Evolutionary conservation across 2,329 filamentous ascomycete genomes (phyloP).

Genomic region (Cylindrodendrum hubeiense): DNA sequence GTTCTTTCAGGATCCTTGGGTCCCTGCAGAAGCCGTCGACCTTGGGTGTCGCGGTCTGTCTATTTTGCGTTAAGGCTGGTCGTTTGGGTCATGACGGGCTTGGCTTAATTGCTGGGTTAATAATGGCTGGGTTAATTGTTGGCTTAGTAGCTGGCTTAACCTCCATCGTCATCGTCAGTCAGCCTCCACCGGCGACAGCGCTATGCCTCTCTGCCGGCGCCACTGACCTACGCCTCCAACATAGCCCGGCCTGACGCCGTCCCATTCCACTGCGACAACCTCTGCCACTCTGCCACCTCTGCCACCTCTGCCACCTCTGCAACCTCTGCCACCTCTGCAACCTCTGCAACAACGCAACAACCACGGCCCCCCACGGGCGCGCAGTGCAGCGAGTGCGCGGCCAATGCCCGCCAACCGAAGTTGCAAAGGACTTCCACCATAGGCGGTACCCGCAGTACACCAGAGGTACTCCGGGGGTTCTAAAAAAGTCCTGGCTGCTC

Average conservation of each 20-base stretch:
- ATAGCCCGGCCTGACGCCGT: constrained; percentile 10
- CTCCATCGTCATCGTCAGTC: background rate
- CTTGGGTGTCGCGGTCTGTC: background rate
- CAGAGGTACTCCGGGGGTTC: constrained; percentile 9
- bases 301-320: no score
- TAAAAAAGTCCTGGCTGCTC: constrained; percentile 11
- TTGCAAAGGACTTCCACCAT: background rate
- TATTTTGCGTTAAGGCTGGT: background rate
- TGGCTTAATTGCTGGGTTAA: no score
- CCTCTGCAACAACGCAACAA: constrained; percentile 23
- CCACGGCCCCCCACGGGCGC: constrained; percentile 3
- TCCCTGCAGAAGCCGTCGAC: background rate
- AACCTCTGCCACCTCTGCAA: no score
- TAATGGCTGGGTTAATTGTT: background rate
- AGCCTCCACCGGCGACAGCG: constrained; percentile 9
- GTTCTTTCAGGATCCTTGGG: background rate
- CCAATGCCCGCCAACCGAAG: background rate
- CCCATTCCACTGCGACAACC: constrained; percentile 8
- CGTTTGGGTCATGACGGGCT: background rate
- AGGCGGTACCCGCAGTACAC: background rate
- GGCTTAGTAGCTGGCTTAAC: background rate
- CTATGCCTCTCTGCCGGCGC: constrained; percentile 17
- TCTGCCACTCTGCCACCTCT: no score
- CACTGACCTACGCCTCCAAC: constrained; percentile 17
- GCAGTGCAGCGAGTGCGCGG: background rate